Evolutionary conservation across 805 yeast species (phyloP).

Genomic region (Saturnispora ahearnii): DNA sequence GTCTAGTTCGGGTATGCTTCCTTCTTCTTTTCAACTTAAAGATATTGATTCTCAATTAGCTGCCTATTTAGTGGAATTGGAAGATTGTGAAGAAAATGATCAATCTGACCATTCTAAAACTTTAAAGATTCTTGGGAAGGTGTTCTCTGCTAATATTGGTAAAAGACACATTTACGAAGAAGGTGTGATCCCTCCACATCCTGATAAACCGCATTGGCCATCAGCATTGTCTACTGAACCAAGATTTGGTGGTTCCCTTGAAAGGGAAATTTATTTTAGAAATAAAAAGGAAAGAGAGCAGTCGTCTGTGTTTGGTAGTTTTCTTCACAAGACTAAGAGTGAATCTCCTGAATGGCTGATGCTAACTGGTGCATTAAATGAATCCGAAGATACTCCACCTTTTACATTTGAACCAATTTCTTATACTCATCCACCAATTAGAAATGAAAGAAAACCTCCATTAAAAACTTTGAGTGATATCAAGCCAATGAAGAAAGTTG

Average conservation of each 20-base stretch:
- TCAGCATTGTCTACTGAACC: conserved; percentile 35
- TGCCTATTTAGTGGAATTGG: conserved; percentile 34
- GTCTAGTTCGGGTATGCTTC: neutral
- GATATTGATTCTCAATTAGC: conserved; percentile 38
- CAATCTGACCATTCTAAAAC: neutral
- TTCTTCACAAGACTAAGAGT: conserved; percentile 23
- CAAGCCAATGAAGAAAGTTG: conserved; percentile 49
- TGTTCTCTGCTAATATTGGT: conserved; percentile 20
- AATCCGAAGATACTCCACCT: conserved; percentile 18
- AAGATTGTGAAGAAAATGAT: conserved; percentile 3
- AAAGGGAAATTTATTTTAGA: conserved; percentile 17
- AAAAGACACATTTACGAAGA: conserved; percentile 28
- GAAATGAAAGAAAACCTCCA: conserved; percentile 22
- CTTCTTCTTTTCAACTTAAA: conserved; percentile 19
- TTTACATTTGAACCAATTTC: conserved; percentile 15
- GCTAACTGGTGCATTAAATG: conserved; percentile 15
- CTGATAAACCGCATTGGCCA: conserved; percentile 37
- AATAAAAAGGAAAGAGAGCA: conserved; percentile 15
- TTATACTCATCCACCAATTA: conserved; percentile 26
- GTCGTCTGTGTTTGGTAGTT: conserved; percentile 24
- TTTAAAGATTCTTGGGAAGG: conserved; percentile 10
- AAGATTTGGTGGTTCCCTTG: conserved; percentile 21
- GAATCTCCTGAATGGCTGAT: conserved; percentile 14
- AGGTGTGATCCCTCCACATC: conserved; percentile 44
- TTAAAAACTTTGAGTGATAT: conserved; percentile 21